Conservation (phyloP, 2,329 filamentous ascomycete genomes). For the Meredithiella fracta region DNA sequence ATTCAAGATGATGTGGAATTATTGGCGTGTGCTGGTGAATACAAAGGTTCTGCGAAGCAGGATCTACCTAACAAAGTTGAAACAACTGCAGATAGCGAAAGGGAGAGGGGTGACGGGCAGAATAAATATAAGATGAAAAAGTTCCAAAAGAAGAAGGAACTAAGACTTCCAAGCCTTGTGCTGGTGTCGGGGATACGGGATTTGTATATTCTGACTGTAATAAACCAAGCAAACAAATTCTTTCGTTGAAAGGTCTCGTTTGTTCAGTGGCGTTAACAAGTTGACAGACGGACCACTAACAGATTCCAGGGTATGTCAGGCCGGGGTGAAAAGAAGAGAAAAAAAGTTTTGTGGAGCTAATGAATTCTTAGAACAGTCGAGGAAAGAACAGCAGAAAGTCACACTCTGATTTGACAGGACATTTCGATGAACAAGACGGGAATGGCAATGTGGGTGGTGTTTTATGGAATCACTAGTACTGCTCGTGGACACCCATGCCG, state of each 20-base stretch:
- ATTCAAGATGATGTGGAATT: too few species aligned
- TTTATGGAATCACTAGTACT: too few species aligned
- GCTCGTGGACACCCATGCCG: too few species aligned
- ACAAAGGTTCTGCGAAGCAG: background rate
- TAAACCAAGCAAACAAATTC: background rate
- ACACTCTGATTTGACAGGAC: too few species aligned
- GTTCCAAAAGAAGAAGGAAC: background rate
- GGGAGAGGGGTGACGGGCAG: background rate
- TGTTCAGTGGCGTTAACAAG: background rate
- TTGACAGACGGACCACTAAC: conserved; percentile 2
- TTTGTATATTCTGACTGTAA: background rate
- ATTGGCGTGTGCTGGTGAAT: background rate
- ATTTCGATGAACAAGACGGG: too few species aligned
- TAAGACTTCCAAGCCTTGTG: background rate
- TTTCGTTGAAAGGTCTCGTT: background rate
- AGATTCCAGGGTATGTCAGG: background rate
- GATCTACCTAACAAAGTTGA: background rate
- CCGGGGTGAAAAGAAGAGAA: background rate
- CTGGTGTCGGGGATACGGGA: background rate
- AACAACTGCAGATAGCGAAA: background rate
- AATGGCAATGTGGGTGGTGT: too few species aligned
- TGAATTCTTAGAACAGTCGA: too few species aligned
- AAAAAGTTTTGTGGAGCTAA: background rate
- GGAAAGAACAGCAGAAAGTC: too few species aligned
- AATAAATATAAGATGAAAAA: background rate